phyloP scores from a whole-genome alignment of 202 grass and related monocot species.

The Schoenoplectus tabernaemontani region DNA sequence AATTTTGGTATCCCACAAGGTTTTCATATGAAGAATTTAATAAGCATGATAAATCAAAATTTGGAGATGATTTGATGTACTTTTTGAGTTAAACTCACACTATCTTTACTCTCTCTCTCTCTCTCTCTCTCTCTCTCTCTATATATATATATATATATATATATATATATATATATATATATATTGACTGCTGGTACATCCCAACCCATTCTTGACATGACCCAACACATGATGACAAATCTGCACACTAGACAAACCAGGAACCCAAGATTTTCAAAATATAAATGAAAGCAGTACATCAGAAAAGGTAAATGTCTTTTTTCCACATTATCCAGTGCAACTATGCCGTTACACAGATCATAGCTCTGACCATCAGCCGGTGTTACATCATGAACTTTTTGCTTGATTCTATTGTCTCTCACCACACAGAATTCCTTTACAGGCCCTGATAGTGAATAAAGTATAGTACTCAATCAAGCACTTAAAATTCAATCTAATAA shows the following conservation, averaged over 20 bases:
- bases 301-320: neutral
- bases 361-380: neutral
- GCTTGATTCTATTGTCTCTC: conserved; percentile 73
- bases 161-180: too few species aligned
- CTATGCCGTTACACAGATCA: neutral
- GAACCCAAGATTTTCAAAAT: neutral
- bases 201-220: neutral
- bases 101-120: too few species aligned
- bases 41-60: too few species aligned
- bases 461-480: neutral
- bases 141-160: too few species aligned
- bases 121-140: too few species aligned
- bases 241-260: neutral
- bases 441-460: conserved; percentile 41
- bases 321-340: neutral
- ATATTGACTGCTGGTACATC: neutral
- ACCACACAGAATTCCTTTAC: conserved; percentile 78
- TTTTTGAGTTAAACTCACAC: too few species aligned
- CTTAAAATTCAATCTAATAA: neutral
- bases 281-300: neutral
- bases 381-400: conserved; percentile 39
- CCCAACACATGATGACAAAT: neutral
- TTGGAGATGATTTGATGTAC: too few species aligned
- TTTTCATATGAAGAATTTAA: too few species aligned
- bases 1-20: too few species aligned